phyloP scores from a whole-genome alignment of 768 basidiomycete genomes.

The Phaeotremella fagi region DNA sequence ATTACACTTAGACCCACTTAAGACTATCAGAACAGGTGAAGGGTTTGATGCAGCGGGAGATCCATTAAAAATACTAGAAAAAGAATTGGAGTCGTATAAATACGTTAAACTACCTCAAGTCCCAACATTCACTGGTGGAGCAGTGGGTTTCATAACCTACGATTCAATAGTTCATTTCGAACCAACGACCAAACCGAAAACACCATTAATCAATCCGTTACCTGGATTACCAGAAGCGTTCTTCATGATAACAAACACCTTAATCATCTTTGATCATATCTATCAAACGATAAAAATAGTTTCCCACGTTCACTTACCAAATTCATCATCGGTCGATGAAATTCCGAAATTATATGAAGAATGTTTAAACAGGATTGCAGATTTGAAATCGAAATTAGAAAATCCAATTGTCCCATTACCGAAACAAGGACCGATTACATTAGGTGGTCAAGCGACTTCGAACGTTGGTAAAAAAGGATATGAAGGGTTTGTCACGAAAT shows the following conservation, averaged over 20 bases:
- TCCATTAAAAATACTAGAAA: conserved; percentile 76
- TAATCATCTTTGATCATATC: conserved; percentile 94
- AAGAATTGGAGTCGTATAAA: conserved; percentile 76
- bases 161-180: conserved; percentile 97
- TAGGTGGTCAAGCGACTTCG: conserved; percentile 60
- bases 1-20: conserved; percentile 71
- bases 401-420: conserved; percentile 59
- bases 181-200: conserved; percentile 59
- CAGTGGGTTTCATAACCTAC: conserved; percentile 94
- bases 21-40: conserved; percentile 83
- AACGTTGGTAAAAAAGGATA: conserved; percentile 94
- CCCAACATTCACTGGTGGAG: conserved; percentile 86
- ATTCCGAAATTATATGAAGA: conserved; percentile 82
- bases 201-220: conserved; percentile 66
- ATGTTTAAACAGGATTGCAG: conserved; percentile 72
- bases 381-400: conserved; percentile 71
- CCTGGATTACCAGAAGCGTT: conserved; percentile 84
- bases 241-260: conserved; percentile 94
- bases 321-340: conserved; percentile 55
- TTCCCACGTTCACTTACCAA: conserved; percentile 87
- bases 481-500: conserved; percentile 77
- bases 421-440: conserved; percentile 48
- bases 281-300: conserved; percentile 92
- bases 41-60: conserved; percentile 78
- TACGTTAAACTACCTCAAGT: conserved; percentile 89